Percentiles rank a stretch among this genome's conserved stretches.
Conservation (phyloP, 1,284 basidiomycete species). For the Volvariella volvacea region DNA sequence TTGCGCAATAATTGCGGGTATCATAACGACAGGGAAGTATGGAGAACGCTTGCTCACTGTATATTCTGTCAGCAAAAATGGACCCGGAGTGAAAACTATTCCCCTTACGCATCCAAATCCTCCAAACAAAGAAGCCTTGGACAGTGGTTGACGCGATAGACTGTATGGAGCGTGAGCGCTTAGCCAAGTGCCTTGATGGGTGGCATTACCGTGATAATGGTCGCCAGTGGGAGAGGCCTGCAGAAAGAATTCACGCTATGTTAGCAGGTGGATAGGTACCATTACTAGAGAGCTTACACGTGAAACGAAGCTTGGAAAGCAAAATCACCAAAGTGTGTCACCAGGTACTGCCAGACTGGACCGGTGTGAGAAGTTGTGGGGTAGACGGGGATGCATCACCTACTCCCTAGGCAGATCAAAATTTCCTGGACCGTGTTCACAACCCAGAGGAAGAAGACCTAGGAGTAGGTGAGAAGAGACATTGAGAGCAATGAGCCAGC, state of each 20-base stretch:
- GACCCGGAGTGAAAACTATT: background rate
- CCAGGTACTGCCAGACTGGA: background rate
- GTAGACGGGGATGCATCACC: background rate
- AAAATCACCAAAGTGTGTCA: background rate
- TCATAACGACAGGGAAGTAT: background rate
- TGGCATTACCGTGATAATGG: background rate
- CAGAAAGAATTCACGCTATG: too few species aligned
- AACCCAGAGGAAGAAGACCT: too few species aligned
- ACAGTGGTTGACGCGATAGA: constrained; percentile 2
- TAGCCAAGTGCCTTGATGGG: too few species aligned
- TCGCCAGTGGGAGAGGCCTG: constrained; percentile 1
- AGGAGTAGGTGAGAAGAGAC: too few species aligned
- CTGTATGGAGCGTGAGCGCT: too few species aligned
- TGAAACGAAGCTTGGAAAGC: constrained; percentile 4
- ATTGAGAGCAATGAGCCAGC: too few species aligned
- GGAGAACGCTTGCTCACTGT: background rate
- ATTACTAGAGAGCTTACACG: constrained; percentile 6
- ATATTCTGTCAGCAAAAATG: background rate
- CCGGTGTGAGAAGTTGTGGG: background rate
- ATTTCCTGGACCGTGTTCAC: background rate
- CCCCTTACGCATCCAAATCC: constrained; percentile 5
- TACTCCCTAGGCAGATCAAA: background rate
- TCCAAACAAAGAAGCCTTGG: constrained; percentile 2
- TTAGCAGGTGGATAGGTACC: too few species aligned
- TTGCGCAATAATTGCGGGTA: background rate